Conservation (phyloP, 108 stramenopile species). For the Nannochloropsis gaditana region DNA sequence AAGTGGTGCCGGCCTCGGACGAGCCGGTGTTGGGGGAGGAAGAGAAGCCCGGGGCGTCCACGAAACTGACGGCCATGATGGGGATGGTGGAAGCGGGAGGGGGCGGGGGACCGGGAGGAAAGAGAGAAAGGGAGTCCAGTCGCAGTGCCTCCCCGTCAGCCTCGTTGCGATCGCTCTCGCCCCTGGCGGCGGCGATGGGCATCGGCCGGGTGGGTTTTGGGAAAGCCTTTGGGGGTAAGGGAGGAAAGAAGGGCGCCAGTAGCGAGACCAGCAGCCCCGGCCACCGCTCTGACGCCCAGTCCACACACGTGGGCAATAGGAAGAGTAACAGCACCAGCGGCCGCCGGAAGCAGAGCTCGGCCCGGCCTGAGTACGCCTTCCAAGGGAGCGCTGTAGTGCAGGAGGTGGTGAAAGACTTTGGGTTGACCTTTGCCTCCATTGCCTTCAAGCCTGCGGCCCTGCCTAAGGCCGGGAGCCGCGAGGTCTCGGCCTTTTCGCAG, state of each 20-base stretch:
- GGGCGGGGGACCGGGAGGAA: not conserved
- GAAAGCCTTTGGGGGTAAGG: not conserved
- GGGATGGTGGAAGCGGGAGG: not conserved
- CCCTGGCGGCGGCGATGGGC: not conserved
- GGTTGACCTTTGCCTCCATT: not conserved
- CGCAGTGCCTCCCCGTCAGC: not conserved
- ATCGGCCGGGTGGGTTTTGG: not conserved
- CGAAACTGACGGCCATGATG: not conserved
- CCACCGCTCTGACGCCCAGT: not conserved
- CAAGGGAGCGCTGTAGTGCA: slow-evolving; percentile 9
- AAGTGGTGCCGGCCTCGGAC: not conserved
- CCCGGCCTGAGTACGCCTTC: not conserved
- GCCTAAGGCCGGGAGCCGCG: not conserved
- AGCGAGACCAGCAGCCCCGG: not conserved
- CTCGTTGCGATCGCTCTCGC: not conserved
- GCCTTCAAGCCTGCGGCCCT: not conserved
- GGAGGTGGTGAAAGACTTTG: slow-evolving; percentile 1
- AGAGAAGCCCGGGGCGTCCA: not conserved
- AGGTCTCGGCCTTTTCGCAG: not conserved
- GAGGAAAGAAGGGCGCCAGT: not conserved
- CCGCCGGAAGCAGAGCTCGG: not conserved
- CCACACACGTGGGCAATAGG: not conserved
- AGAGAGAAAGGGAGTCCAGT: not conserved
- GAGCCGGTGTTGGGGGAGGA: not conserved
- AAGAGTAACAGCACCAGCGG: not conserved